A percentile compares a stretch with the other conserved stretches of the same genome.
phyloP scores from a whole-genome alignment of 495 filamentous ascomycete genomes.

The Aspergillus cristatus region DNA sequence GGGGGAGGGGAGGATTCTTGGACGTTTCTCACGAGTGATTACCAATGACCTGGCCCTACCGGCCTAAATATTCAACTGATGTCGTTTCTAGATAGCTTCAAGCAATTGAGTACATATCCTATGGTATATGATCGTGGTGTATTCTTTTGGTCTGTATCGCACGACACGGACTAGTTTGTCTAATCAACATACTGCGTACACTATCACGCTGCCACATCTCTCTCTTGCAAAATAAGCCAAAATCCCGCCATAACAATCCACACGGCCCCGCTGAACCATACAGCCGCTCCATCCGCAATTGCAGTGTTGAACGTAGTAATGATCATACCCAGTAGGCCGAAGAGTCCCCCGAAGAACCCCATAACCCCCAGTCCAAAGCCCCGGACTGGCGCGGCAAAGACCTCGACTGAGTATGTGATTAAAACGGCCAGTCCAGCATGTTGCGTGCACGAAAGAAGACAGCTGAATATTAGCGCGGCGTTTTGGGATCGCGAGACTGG shows the following conservation, averaged over 20 bases:
- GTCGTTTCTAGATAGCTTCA: too few relatives aligned
- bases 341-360: conserved; percentile 6
- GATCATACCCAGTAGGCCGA: conserved; percentile 11
- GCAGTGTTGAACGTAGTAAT: conserved; percentile 8
- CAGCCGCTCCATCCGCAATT: conserved; percentile 4
- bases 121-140: too few relatives aligned
- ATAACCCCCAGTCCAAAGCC: background rate
- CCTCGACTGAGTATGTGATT: conserved; percentile 6
- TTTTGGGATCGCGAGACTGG: background rate
- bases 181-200: too few relatives aligned
- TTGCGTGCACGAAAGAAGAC: background rate
- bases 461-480: conserved; percentile 2
- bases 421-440: conserved; percentile 1
- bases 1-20: too few relatives aligned
- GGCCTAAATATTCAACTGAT: too few relatives aligned
- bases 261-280: conserved; percentile 17
- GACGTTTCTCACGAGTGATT: too few relatives aligned
- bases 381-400: background rate
- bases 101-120: too few relatives aligned
- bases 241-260: conserved; percentile 11
- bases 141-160: too few relatives aligned
- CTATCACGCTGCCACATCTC: too few relatives aligned
- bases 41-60: too few relatives aligned
- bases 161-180: too few relatives aligned
- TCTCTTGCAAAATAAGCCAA: too few relatives aligned